phyloP scores from a whole-genome alignment of 768 basidiomycete genomes.

The Mycena metata region DNA sequence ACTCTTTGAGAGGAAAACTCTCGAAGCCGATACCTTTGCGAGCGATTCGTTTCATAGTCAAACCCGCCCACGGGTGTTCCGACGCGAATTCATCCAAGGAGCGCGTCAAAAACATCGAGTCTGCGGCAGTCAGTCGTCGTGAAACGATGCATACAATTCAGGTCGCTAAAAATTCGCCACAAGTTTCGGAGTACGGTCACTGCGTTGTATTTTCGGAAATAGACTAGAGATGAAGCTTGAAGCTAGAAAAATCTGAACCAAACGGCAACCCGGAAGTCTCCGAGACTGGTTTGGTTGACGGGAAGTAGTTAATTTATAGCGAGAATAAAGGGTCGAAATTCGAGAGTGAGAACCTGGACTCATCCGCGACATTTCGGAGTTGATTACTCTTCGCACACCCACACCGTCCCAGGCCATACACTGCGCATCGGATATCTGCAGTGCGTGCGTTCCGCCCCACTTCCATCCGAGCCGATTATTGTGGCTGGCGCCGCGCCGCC shows the following conservation, averaged over 20 bases:
- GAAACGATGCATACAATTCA: too few species aligned
- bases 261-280: too few species aligned
- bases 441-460: background rate
- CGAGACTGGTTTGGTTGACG: too few species aligned
- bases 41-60: background rate
- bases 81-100: background rate
- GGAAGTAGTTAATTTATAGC: too few species aligned
- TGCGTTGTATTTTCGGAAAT: too few species aligned
- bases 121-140: background rate
- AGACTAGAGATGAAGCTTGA: too few species aligned
- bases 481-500: slow-evolving; percentile 24
- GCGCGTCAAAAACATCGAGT: background rate
- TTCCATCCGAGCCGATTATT: slow-evolving; percentile 6
- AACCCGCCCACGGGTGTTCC: background rate
- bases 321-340: too few species aligned
- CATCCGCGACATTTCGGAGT: background rate
- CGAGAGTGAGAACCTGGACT: too few species aligned
- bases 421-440: slow-evolving; percentile 26
- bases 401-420: slow-evolving; percentile 24
- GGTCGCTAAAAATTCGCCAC: too few species aligned
- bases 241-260: too few species aligned
- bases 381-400: background rate
- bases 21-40: background rate
- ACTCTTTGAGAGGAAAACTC: background rate
- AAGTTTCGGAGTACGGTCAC: too few species aligned